phyloP scores from a whole-genome alignment of 805 yeast species.

The Kazachstania bromeliacearum region DNA sequence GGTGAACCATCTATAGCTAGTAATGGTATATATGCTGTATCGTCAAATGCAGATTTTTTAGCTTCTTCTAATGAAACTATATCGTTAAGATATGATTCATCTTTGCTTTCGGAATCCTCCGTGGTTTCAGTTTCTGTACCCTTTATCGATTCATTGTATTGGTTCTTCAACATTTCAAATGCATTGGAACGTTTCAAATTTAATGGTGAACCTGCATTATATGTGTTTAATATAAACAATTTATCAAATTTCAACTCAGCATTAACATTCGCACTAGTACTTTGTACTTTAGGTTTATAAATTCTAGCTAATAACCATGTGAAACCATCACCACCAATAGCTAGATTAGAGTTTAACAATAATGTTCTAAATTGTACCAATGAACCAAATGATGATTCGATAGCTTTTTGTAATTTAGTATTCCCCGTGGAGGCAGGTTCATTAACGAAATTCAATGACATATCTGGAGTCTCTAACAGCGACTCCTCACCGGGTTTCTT shows the following conservation, averaged over 20 bases:
- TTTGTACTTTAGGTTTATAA: conserved; percentile 7
- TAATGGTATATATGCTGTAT: conserved; percentile 41
- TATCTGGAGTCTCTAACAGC: conserved; percentile 38
- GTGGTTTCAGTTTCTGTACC: conserved; percentile 2
- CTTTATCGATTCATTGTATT: conserved; percentile 4
- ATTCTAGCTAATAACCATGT: conserved; percentile 74
- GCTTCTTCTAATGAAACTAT: conserved; percentile 33
- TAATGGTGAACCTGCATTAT: conserved; percentile 81
- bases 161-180: conserved; percentile 12
- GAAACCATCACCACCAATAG: conserved; percentile 81
- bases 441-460: conserved; percentile 15
- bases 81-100: conserved; percentile 4
- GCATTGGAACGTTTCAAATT: conserved; percentile 39
- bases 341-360: conserved; percentile 55
- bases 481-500: conserved; percentile 7
- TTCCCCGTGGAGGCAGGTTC: not conserved
- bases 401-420: conserved; percentile 3
- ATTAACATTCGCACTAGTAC: conserved; percentile 2
- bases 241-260: conserved; percentile 30
- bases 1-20: conserved; percentile 67
- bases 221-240: conserved; percentile 69
- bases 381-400: conserved; percentile 53
- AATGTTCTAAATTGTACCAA: conserved; percentile 65
- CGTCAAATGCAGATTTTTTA: conserved; percentile 22
- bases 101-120: not conserved